phyloP scores from a whole-genome alignment of 371 early-diverging fungal genomes.

The Parasitella parasitica region DNA sequence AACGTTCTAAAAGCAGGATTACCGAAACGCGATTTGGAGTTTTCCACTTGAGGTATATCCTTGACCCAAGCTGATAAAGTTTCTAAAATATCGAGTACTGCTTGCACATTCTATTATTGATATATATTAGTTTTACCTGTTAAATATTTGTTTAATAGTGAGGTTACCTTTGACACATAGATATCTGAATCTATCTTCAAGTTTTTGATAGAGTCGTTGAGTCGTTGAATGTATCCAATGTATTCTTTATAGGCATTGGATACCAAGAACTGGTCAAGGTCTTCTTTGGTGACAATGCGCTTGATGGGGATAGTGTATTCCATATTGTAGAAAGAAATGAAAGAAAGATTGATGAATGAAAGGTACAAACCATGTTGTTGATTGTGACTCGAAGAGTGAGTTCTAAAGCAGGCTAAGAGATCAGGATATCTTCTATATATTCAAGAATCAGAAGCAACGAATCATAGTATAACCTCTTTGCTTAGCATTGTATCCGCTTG shows the following conservation, averaged over 20 bases:
- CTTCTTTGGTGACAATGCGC: slow-evolving; percentile 83
- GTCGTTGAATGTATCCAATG: slow-evolving; percentile 65
- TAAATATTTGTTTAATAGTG: not conserved
- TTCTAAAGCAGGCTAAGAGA: not conserved
- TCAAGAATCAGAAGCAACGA: too few relatives aligned
- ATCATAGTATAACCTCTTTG: too few relatives aligned
- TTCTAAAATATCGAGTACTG: slow-evolving; percentile 64
- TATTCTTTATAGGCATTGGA: slow-evolving; percentile 67
- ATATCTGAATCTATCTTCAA: slow-evolving; percentile 53
- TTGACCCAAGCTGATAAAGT: slow-evolving; percentile 59
- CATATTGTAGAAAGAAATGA: not conserved
- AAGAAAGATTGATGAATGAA: not conserved
- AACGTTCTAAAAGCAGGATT: slow-evolving; percentile 90
- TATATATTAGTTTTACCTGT: not conserved
- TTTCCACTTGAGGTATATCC: slow-evolving; percentile 76
- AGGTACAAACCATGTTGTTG: too few relatives aligned
- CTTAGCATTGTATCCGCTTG: too few relatives aligned
- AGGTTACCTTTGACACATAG: slow-evolving; percentile 49
- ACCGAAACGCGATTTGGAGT: slow-evolving; percentile 84
- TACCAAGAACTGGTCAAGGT: slow-evolving; percentile 74
- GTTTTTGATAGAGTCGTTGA: slow-evolving; percentile 75
- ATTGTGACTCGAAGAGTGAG: not conserved
- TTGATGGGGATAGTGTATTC: slow-evolving; percentile 54
- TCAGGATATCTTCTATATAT: too few relatives aligned
- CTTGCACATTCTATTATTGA: slow-evolving; percentile 49